Conservation (phyloP, 1,284 basidiomycete species). For the Lentinula novae-zelandiae region DNA sequence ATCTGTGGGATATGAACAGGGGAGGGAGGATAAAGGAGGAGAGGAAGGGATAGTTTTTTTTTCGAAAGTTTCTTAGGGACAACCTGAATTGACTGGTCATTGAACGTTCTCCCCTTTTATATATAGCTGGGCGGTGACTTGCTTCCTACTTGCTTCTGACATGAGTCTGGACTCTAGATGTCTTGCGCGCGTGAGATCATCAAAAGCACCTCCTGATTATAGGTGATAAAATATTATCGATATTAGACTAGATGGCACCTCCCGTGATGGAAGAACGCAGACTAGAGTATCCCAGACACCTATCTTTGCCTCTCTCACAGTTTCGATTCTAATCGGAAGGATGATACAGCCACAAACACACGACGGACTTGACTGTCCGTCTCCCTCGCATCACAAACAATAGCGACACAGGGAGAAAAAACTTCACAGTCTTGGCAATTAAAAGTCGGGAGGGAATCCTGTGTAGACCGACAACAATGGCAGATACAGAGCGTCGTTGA, state of each 20-base stretch:
- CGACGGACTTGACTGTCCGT: conserved; percentile 2
- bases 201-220: neutral
- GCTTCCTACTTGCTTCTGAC: neutral
- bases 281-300: neutral
- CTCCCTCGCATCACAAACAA: neutral
- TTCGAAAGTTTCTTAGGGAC: neutral
- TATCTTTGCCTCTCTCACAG: neutral
- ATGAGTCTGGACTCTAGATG: neutral
- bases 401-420: neutral
- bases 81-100: neutral
- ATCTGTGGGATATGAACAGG: conserved; percentile 5
- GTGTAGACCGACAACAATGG: neutral
- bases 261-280: conserved; percentile 4
- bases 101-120: neutral
- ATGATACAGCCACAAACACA: neutral
- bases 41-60: neutral
- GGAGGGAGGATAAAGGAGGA: neutral
- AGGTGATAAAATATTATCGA: neutral
- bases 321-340: neutral
- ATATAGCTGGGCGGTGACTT: neutral
- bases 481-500: neutral
- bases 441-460: neutral
- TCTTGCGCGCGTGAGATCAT: neutral
- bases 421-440: neutral
- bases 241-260: neutral